Percentiles rank a stretch among this genome's conserved stretches.
Evolutionary conservation across 2,329 filamentous ascomycete species (phyloP).

Genomic region (Microsporum ferrugineum): DNA sequence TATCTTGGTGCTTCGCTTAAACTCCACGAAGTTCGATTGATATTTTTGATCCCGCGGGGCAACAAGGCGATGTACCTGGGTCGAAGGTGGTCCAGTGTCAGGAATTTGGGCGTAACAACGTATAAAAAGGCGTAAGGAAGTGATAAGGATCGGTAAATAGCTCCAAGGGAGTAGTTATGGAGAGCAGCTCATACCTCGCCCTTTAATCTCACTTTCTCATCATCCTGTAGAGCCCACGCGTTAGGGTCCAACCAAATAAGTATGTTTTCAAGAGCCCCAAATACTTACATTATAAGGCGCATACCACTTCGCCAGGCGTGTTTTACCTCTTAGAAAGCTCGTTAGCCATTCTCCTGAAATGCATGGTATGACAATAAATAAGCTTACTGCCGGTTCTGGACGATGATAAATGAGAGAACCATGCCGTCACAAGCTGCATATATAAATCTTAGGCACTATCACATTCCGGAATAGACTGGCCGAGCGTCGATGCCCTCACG

Average conservation of each 20-base stretch:
- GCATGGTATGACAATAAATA: neutral
- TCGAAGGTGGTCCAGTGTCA: neutral
- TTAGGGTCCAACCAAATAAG: neutral
- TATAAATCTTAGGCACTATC: neutral
- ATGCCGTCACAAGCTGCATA: constrained; percentile 22
- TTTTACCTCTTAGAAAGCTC: constrained; percentile 65
- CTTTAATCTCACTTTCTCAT: constrained; percentile 98
- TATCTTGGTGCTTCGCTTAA: constrained; percentile 62
- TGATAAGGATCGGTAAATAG: neutral
- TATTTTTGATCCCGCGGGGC: constrained; percentile 98
- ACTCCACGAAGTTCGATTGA: constrained; percentile 98
- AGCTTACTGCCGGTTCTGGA: constrained; percentile 72
- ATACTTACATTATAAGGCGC: constrained; percentile 68
- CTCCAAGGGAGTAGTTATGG: neutral
- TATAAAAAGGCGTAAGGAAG: neutral
- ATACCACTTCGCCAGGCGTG: constrained; percentile 97
- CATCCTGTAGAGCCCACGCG: constrained; percentile 47
- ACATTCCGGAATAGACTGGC: neutral
- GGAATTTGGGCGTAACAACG: neutral
- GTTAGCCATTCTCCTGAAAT: constrained; percentile 1
- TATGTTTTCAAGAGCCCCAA: neutral
- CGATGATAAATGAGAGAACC: constrained; percentile 77
- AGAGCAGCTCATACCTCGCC: constrained; percentile 57
- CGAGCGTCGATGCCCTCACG: neutral
- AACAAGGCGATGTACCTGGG: constrained; percentile 84